These are phyloP conservation scores for Oxyria digyna DNA, from an alignment of 148 eudicot species.

Conservation along the genomic window DNA sequence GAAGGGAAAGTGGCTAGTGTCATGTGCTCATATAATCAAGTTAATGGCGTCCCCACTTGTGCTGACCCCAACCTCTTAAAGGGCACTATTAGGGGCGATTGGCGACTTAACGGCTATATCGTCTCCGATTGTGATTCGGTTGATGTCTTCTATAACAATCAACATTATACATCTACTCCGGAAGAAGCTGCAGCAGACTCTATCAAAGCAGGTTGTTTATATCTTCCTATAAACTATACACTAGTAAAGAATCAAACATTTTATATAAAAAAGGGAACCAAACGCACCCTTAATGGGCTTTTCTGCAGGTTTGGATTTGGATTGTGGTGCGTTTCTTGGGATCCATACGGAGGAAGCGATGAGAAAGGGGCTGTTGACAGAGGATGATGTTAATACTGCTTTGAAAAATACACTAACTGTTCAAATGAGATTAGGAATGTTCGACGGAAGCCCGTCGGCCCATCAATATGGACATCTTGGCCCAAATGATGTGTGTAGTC, in stretches of 20 bases:
- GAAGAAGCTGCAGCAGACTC: slow-evolving; percentile 85
- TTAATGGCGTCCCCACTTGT: slow-evolving; percentile 83
- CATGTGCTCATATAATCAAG: slow-evolving; percentile 93
- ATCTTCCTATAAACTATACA: too few relatives aligned
- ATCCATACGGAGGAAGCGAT: slow-evolving; percentile 54
- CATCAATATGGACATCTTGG: slow-evolving; percentile 64
- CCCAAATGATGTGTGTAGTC: slow-evolving; percentile 54
- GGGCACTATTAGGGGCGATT: slow-evolving; percentile 46
- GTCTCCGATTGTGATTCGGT: slow-evolving; percentile 96
- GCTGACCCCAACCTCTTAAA: slow-evolving; percentile 78
- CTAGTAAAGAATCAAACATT: too few relatives aligned
- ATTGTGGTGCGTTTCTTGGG: slow-evolving; percentile 74
- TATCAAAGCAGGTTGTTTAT: slow-evolving; percentile 64
- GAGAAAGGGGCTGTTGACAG: slow-evolving; percentile 38
- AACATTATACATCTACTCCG: slow-evolving; percentile 76
- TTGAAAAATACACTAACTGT: slow-evolving; percentile 45
- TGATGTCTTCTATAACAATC: slow-evolving; percentile 51
- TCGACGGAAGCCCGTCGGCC: slow-evolving; percentile 66
- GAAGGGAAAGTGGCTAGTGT: slow-evolving; percentile 91
- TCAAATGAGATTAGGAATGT: slow-evolving; percentile 90
- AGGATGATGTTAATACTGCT: slow-evolving; percentile 44
- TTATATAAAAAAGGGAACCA: not conserved
- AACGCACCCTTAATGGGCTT: not conserved
- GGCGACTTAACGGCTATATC: slow-evolving; percentile 85
- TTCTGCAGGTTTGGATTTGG: slow-evolving; percentile 70